Conservation (phyloP, 805 yeast species). For the Alloascoidea hylecoeti region DNA sequence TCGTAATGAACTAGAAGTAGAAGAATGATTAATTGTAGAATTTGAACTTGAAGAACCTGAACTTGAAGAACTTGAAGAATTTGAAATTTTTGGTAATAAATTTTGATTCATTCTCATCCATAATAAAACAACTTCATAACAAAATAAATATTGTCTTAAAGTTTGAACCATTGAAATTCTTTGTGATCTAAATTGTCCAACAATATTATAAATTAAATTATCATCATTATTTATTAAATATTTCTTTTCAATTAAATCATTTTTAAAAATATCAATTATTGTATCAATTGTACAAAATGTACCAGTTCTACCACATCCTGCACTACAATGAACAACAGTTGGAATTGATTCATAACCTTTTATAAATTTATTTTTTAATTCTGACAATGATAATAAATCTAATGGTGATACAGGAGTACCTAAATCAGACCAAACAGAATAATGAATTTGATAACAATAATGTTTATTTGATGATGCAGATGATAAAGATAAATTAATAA, state of each 20-base stretch:
- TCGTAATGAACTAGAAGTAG: too few relatives aligned
- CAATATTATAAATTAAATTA: conserved; percentile 50
- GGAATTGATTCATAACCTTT: conserved; percentile 17
- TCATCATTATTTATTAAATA: conserved; percentile 16
- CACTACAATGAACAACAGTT: conserved; percentile 79
- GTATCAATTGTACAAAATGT: conserved; percentile 41
- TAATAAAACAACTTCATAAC: conserved; percentile 46
- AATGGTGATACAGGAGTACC: conserved; percentile 37
- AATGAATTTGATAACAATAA: conserved; percentile 58
- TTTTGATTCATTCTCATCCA: not conserved
- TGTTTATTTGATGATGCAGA: conserved; percentile 16
- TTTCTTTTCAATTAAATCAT: conserved; percentile 5
- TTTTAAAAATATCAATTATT: conserved; percentile 23
- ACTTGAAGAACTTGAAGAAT: not conserved
- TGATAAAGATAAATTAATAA: conserved; percentile 4
- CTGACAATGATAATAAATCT: not conserved
- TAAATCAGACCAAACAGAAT: conserved; percentile 77
- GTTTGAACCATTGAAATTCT: conserved; percentile 78
- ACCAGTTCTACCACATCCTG: conserved; percentile 97
- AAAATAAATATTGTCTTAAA: conserved; percentile 56
- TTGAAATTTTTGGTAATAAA: not conserved
- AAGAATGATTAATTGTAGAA: too few relatives aligned
- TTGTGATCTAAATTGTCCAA: conserved; percentile 56
- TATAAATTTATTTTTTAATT: not conserved
- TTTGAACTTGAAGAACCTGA: not conserved